Conservation (phyloP, 768 basidiomycete species). For the Lentinula boryana region DNA sequence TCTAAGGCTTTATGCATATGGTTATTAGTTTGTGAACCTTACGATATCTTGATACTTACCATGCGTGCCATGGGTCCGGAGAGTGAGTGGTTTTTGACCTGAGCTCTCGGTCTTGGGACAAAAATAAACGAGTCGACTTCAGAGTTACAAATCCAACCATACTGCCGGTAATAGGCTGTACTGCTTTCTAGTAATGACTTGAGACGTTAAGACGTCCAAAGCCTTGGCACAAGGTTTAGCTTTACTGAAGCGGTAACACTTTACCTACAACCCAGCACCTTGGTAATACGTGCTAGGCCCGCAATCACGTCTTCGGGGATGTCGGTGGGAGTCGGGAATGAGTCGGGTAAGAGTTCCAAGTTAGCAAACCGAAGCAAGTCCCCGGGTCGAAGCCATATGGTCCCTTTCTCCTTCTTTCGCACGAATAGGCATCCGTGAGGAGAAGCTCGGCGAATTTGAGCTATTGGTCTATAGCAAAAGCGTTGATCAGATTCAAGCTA, state of each 20-base stretch:
- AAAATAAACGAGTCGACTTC: background rate
- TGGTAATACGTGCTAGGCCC: background rate
- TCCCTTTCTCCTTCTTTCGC: background rate
- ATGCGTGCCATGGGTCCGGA: background rate
- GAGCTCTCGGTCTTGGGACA: background rate
- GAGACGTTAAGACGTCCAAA: too few relatives aligned
- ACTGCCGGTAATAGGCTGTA: too few relatives aligned
- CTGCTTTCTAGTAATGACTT: too few relatives aligned
- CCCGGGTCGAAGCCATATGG: background rate
- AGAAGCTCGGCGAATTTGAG: background rate
- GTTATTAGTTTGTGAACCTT: background rate
- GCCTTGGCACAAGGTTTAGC: too few relatives aligned
- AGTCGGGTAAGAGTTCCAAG: background rate
- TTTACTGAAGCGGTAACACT: background rate
- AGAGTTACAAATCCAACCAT: background rate
- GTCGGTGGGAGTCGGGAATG: background rate
- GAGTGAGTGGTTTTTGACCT: background rate
- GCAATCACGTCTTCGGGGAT: background rate
- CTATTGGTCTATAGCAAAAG: background rate
- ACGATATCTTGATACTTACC: background rate
- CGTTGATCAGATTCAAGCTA: too few relatives aligned
- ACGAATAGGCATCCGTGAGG: background rate
- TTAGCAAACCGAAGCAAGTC: background rate
- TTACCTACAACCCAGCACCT: background rate
- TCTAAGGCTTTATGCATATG: background rate